phyloP scores from a whole-genome alignment of 2,329 filamentous ascomycete genomes.

The Botrytis galanthina region DNA sequence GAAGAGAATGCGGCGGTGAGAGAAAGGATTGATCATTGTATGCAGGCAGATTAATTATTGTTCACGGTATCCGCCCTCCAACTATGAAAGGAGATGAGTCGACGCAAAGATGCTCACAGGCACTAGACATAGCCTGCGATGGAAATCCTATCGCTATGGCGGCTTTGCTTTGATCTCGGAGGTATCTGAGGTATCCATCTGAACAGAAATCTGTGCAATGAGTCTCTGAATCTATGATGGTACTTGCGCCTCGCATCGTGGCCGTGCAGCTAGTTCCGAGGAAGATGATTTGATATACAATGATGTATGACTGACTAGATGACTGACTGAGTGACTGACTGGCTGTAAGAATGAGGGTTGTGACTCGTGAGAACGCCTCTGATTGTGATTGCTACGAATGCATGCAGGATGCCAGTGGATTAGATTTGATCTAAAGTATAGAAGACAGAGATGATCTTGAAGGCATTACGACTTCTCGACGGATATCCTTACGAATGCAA shows the following conservation, averaged over 20 bases:
- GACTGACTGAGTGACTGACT: neutral
- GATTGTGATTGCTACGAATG: neutral
- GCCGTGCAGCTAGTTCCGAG: neutral
- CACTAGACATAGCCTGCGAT: neutral
- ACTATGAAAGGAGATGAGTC: neutral
- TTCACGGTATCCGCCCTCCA: neutral
- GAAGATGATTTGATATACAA: neutral
- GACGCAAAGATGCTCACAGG: neutral
- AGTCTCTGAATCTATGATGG: neutral
- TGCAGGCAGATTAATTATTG: neutral
- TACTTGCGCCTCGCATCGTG: neutral
- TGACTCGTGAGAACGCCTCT: neutral
- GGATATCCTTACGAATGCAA: neutral
- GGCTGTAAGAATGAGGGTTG: neutral
- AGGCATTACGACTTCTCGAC: neutral
- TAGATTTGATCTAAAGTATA: neutral
- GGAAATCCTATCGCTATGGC: neutral
- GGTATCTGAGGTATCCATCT: neutral
- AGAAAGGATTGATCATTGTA: neutral
- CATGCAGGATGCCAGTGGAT: neutral
- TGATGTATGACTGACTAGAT: neutral
- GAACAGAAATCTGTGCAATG: neutral
- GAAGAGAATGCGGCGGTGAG: neutral
- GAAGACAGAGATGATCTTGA: neutral
- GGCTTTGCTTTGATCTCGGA: neutral